Evolutionary conservation across 2,329 filamentous ascomycete species (phyloP), one percentile per base, ranked within the genome.

Genomic region (Sporothrix pseudoabietina): DNA sequence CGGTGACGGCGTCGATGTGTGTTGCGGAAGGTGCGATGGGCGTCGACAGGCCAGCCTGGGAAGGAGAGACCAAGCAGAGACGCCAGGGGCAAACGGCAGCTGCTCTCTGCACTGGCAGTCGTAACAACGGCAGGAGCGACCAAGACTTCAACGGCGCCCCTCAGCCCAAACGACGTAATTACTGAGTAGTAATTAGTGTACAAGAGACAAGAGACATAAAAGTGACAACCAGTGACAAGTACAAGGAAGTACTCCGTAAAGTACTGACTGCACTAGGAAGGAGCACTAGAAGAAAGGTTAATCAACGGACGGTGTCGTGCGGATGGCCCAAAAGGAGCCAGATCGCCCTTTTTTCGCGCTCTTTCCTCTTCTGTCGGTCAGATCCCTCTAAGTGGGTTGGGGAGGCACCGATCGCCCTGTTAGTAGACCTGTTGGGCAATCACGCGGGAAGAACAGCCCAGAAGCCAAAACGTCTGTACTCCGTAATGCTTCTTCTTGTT

Each of bases 361-460:
- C 39, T 66, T 19, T 47, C 61, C 39, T 66, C 9, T 47, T 44
- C 61, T 47, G 61, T 47, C 59, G 61, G 39, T 66, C 61, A 47
- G 61, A 47, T 66, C 61, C 39, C 61, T 66, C 61, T 30, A 30
- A 66, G 41, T 66, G 22, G n/a, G 61, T 47, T 35, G 59, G 39
- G 39, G 59, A 65, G n/a, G 44, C 61, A 65, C 61, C 39, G 61
- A 66, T 66, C 61, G 61, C 61, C 61, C 39, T 66, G 61, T 47
- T 44, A 47, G 22, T 63, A 19, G 57, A 10, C 61, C 35, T 65
- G 22, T 5, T 66, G 39, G 16, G 59, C 35, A 10, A 66, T 66
- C 39, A 44, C 22, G 39, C 61, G 12, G 39, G n/a, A 47, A 66
- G 22, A 47, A 66, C 39, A 30, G 39, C 39, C 39, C 39, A 66